phyloP scores from a whole-genome alignment of 208 protist species.

The Trypanosoma platydactyli region DNA sequence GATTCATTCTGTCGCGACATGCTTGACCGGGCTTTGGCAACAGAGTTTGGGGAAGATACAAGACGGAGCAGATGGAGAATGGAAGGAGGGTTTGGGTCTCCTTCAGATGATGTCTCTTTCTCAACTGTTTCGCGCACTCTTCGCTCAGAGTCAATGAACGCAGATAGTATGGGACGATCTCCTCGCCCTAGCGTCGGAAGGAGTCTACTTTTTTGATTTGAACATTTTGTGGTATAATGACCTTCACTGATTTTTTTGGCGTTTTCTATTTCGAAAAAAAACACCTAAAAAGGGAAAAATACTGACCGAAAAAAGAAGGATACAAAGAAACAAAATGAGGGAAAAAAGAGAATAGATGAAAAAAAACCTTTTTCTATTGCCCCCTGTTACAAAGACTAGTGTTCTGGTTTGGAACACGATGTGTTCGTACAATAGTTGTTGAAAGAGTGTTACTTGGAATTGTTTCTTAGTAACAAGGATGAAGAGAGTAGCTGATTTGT shows the following conservation, averaged over 20 bases:
- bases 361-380: no score
- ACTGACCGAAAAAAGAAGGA: neutral
- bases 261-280: neutral
- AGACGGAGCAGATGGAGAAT: slow-evolving; percentile 39
- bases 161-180: slow-evolving; percentile 45
- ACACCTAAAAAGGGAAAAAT: neutral
- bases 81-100: slow-evolving; percentile 35
- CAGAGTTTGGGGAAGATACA: slow-evolving; percentile 58
- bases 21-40: slow-evolving; percentile 70
- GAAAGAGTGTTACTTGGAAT: no score
- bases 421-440: no score
- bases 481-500: no score
- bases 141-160: slow-evolving; percentile 49
- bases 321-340: neutral
- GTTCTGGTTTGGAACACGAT: no score
- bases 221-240: neutral
- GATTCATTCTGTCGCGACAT: slow-evolving; percentile 87
- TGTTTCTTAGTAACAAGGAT: no score
- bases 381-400: neutral
- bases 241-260: neutral
- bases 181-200: slow-evolving; percentile 55
- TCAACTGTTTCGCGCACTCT: slow-evolving; percentile 57
- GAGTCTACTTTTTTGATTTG: slow-evolving; percentile 32
- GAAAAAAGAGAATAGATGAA: no score
- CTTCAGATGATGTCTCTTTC: slow-evolving; percentile 69